Evolutionary conservation across 2,329 filamentous ascomycete species (phyloP).

Genomic region (Cladosporium oxysporum): DNA sequence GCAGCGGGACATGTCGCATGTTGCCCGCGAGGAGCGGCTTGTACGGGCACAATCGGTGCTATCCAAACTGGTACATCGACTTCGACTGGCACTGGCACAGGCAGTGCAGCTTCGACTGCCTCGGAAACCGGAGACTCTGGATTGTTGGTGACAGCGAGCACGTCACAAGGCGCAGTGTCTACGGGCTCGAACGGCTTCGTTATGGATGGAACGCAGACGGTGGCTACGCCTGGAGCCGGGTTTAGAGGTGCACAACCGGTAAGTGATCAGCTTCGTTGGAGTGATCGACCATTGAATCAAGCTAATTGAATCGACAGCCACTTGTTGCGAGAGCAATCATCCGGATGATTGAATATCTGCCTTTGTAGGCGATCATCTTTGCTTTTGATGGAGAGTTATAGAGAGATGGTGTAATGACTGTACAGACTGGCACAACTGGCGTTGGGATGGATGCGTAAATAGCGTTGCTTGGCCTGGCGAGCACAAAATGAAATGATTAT

Average conservation of each 20-base stretch:
- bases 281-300: neutral
- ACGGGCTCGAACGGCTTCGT: slow-evolving; percentile 33
- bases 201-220: slow-evolving; percentile 34
- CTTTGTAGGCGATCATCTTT: slow-evolving; percentile 22
- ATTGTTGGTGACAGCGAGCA: slow-evolving; percentile 27
- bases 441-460: slow-evolving; percentile 8
- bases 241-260: slow-evolving; percentile 34
- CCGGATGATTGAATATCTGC: slow-evolving; percentile 29
- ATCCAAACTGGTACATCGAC: slow-evolving; percentile 16
- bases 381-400: neutral
- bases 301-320: slow-evolving; percentile 32
- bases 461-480: slow-evolving; percentile 1
- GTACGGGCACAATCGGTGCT: slow-evolving; percentile 56
- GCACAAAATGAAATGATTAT: neutral
- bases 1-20: slow-evolving; percentile 60
- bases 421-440: slow-evolving; percentile 16
- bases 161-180: slow-evolving; percentile 22
- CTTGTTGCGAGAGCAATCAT: slow-evolving; percentile 30
- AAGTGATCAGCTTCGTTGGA: slow-evolving; percentile 23
- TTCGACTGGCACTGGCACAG: slow-evolving; percentile 33
- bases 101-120: slow-evolving; percentile 22
- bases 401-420: slow-evolving; percentile 10
- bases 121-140: slow-evolving; percentile 22
- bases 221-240: slow-evolving; percentile 36
- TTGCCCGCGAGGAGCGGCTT: slow-evolving; percentile 59